Evolutionary conservation across 108 stramenopile genomes (phyloP).

Genomic region (Cylindrotheca closterium): DNA sequence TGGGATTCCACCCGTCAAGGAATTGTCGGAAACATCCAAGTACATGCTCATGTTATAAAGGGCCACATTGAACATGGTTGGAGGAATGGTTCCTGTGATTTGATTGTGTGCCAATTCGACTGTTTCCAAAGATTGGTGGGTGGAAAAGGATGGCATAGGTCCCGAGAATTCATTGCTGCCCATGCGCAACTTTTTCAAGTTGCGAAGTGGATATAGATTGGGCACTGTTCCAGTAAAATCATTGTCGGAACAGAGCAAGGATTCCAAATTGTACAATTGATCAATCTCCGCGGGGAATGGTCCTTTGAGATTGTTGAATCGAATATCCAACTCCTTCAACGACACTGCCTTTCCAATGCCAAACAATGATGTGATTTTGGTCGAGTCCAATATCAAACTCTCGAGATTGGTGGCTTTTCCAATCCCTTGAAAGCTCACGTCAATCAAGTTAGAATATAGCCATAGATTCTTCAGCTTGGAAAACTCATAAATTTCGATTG

Average conservation of each 20-base stretch:
- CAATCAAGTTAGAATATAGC: constrained; percentile 82
- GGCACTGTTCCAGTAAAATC: constrained; percentile 41
- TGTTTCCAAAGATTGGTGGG: constrained; percentile 15
- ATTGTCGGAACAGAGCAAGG: constrained; percentile 27
- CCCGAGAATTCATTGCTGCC: constrained; percentile 26
- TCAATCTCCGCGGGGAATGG: constrained; percentile 53
- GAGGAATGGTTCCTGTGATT: constrained; percentile 17
- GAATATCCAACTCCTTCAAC: constrained; percentile 68
- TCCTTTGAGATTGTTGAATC: constrained; percentile 73
- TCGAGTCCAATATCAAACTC: constrained; percentile 73
- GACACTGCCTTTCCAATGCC: constrained; percentile 60
- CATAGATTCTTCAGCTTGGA: constrained; percentile 63
- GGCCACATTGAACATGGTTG: constrained; percentile 16
- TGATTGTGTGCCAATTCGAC: constrained; percentile 25
- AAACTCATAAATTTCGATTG: constrained; percentile 71
- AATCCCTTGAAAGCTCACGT: constrained; percentile 77
- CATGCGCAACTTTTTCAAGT: constrained; percentile 16
- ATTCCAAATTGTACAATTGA: constrained; percentile 19
- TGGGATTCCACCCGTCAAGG: constrained; percentile 21
- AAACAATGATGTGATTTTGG: constrained; percentile 60
- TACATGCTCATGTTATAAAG: constrained; percentile 20
- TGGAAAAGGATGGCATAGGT: constrained; percentile 28
- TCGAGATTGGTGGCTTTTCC: constrained; percentile 59
- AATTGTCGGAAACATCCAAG: constrained; percentile 34
- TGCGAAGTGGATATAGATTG: constrained; percentile 21